Base-by-base conservation (phyloP, 139 green algal species). In the Medakamo hakoo region DNA sequence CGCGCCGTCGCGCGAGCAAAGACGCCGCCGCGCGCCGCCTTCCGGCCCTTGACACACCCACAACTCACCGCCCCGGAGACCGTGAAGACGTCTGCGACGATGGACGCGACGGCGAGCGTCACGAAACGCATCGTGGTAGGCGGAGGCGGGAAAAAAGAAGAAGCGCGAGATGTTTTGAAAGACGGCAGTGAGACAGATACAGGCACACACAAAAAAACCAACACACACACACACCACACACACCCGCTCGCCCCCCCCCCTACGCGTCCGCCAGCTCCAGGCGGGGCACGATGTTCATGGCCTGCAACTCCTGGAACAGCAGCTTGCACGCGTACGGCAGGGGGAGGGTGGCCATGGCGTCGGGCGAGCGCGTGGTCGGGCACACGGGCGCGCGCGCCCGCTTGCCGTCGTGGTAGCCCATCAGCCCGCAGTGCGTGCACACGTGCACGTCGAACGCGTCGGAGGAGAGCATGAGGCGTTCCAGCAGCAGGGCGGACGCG, bases 281-380 rank as follows among this genome's bases (percentile, higher is more conserved):
- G 4, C 82, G 63, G 9, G 88, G 88, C 9, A 94, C 75, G 64
- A 97, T 95, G 78, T 96, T 96, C 88, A 96, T 96, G 48, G 80
- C 76, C 59, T 91, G 82, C 62, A 95, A 78, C 68, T 94, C 91
- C 76, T 96, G 92, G 73, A 97, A 96, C 21, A 98, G 78, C 61
- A 98, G 82, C 77, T 98, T 98, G 79, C 81, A 91, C 5, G 92
- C 92, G 70, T 98, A 98, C 18, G 92, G 92, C 61, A 98, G 81
- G 73, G 91, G 88, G 75, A 98, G 75, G 55, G 71, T 84, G 18
- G 78, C 76, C 75, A 97, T 90, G 27, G 3, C 26, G 4, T 86
- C 78, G 0, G 61, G 55, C 3, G 63, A 69, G 31, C 80, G 73
- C 5, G 68, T 80, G 68, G 62, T 92, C 20, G 57, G 79, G 76